Evolutionary conservation across 805 yeast species (phyloP), one percentile per base, ranked within the genome.

Genomic region (Grigorovia transvaalensis): DNA sequence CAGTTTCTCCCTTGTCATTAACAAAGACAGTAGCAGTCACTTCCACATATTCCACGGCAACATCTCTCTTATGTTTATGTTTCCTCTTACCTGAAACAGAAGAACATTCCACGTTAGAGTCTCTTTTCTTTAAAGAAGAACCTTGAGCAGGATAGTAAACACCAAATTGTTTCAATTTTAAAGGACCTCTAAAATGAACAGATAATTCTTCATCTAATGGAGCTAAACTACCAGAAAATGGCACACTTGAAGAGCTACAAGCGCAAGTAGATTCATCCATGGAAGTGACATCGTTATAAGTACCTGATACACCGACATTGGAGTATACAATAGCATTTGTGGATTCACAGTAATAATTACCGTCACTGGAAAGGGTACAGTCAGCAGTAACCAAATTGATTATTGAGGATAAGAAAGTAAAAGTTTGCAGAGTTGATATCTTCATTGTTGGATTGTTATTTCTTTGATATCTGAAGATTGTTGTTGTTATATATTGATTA

Each of bases 271-370:
- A 54, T 64, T 78, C 81, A 69, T 84, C 81, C 95, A 93, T 90
- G 63, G 68, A 59, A 57, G 90, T 84, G 59, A 93, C 89, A 59
- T 85, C 90, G 60, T 74, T 63, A 74, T 87, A 93, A 20, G 89
- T 71, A 59, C 97, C 96, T 20, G 93, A 78, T 69, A 76, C 88
- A 40, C 98, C 98, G 53, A 93, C 78, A 59, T 81, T 81, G 46
- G 74, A 57, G 75, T 85, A 88, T 53, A 74, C 72, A 54, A 87
- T 75, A 56, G 87, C 90, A 55, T 71, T 62, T 50, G 86, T 86
- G 57, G 79, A 70, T 57, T 78, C 71, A 74, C 97, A 89, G 80
- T 85, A 90, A 76, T 83, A 84, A 75, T 88, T 88, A 59, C 96
- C 96, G 57, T 71, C 77, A 55, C 51, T 35, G 56, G 54, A 55